Evolutionary conservation across 768 basidiomycete genomes (phyloP), one percentile per base, ranked within the genome.

Genomic region (Boletus tylopilopsis): DNA sequence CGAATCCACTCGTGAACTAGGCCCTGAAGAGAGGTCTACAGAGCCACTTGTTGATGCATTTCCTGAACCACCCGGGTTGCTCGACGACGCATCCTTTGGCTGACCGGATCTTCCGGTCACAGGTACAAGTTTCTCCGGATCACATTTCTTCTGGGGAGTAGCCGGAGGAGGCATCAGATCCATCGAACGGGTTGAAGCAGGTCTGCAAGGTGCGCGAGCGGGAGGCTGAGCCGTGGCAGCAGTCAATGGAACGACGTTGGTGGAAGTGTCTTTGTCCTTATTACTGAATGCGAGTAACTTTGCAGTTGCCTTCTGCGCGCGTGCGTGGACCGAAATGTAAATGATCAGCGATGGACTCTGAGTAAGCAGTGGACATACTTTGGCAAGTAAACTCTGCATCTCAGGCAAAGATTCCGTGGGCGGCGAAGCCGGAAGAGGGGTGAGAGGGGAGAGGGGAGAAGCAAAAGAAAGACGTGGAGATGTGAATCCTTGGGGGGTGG

Each of bases 341-440:
- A 2, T 9, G 12, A 18, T 59, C 27, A 57, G 47, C 4, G 11
- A 45, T 39, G 24, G 22, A 25, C 18, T 32, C 29, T 36, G 12
- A 42, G 4, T n/a, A 38, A 27, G 25, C 11, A 34, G 19, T n/a
- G n/a, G 12, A 50, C 62, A 16, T 52, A 68, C 65, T 33, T 61
- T 51, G 8, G 47, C 22, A 12, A 59, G 23, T 30, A 66, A 37
- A 38, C 23, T 40, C 32, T 40, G 54, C 38, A 55, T 54, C 18
- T 27, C 41, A 19, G 54, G 56, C 7, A 47, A 38, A 32, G 19
- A 21, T 42, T 42, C 55, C 4, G 30, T 18, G 24, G 60, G 58
- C 6, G 79, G 79, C 2, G 80, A 78, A 51, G 74, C 70, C 6
- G 78, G 74, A 29, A 79, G 57, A 7, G 81, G 80, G 7, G 81